Percentiles rank a stretch among this genome's conserved stretches.
These are phyloP conservation scores for Aspergillus ibericus DNA, from an alignment of 2,329 filamentous ascomycete species.

Conservation along the genomic window DNA sequence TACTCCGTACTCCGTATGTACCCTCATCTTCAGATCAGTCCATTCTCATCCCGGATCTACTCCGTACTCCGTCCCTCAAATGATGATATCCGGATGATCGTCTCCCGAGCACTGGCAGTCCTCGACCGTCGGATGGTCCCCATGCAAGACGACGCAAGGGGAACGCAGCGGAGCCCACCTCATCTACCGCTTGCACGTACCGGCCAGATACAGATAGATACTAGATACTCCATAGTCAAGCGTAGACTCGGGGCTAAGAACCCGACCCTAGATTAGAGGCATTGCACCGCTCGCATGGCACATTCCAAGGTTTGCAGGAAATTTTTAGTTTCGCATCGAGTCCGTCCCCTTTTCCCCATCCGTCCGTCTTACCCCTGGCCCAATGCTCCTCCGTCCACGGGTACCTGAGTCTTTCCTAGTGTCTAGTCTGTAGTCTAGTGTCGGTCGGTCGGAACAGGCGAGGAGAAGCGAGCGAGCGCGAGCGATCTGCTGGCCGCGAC, in stretches of 20 bases:
- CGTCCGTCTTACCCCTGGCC: slow-evolving; percentile 12
- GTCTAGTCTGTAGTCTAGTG: neutral
- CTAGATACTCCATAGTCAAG: neutral
- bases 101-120: slow-evolving; percentile 11
- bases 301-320: neutral
- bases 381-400: slow-evolving; percentile 10
- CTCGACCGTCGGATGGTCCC: slow-evolving; percentile 1
- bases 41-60: neutral
- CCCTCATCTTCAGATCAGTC: too few relatives aligned
- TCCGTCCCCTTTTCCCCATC: slow-evolving; percentile 9
- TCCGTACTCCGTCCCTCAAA: neutral
- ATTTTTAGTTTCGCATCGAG: slow-evolving; percentile 4
- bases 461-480: neutral
- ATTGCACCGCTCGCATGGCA: neutral
- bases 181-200: slow-evolving; percentile 19
- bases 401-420: slow-evolving; percentile 1
- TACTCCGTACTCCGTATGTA: too few relatives aligned
- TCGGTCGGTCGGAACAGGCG: neutral
- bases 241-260: neutral
- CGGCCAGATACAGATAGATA: neutral
- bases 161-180: slow-evolving; percentile 19
- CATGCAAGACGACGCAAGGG: slow-evolving; percentile 25
- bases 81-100: slow-evolving; percentile 18
- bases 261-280: neutral
- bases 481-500: neutral